These are phyloP conservation scores for Botrytis squamosa DNA, from an alignment of 2,329 filamentous ascomycete genomes.

Conservation along the genomic window DNA sequence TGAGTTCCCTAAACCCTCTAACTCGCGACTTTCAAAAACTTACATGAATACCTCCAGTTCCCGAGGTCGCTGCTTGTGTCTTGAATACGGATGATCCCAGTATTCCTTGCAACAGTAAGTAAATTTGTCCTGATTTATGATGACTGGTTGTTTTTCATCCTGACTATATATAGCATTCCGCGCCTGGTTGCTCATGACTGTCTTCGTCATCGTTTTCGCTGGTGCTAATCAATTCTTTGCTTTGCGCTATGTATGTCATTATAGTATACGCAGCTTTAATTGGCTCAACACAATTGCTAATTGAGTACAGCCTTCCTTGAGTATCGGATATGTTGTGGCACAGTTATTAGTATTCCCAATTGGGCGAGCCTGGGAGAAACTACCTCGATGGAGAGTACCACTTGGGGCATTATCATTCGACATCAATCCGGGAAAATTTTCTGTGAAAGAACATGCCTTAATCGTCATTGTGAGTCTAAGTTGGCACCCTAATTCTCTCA, in stretches of 20 bases:
- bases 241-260: constrained; percentile 20
- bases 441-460: constrained; percentile 65
- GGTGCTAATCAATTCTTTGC: constrained; percentile 30
- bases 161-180: constrained; percentile 45
- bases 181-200: constrained; percentile 61
- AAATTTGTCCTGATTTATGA: too few species aligned
- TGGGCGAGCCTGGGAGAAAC: constrained; percentile 50
- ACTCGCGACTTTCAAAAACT: not conserved
- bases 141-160: not conserved
- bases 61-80: constrained; percentile 9
- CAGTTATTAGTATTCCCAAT: constrained; percentile 41
- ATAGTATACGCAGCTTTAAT: not conserved
- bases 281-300: not conserved
- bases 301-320: constrained; percentile 23
- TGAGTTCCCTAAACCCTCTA: not conserved
- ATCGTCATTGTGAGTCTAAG: constrained; percentile 50
- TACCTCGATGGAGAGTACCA: constrained; percentile 52
- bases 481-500: not conserved
- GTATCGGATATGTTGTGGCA: constrained; percentile 28
- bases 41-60: not conserved
- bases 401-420: constrained; percentile 41
- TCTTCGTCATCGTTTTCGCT: constrained; percentile 23
- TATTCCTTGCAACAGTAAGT: constrained; percentile 4
- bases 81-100: constrained; percentile 7
- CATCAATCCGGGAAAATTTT: constrained; percentile 60